Evolutionary conservation across 768 basidiomycete genomes (phyloP), one percentile per base, ranked within the genome.

Genomic region (Lentinula aciculospora): DNA sequence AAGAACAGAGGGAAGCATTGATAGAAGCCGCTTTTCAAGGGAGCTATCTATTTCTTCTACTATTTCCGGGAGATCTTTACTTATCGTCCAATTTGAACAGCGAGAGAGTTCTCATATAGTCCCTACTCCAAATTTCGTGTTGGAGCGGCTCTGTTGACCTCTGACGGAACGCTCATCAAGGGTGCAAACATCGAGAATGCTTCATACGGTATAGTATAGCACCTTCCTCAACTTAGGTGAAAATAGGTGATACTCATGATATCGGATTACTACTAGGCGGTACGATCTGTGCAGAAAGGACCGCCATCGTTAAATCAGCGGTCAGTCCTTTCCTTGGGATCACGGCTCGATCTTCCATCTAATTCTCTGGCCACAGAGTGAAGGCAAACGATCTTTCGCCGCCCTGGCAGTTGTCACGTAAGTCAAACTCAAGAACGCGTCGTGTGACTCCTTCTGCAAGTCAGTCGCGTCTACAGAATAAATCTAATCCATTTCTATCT

Each of bases 151-250:
- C 71, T 98, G 10, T 71, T 98, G 17, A 74, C 85, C 2, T 67
- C 79, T 0, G 82, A 88, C 40, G 92, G 91, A 0, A 69, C 74
- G 8, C 81, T 96, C 21, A 82, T 96, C 59, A 86, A 82, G 60
- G 94, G 96, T 4, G 87, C 89, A 29, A 98, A 97, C 68, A 81
- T 98, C 60, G 97, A 99, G 74, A 98, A 97, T 65, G 94, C 93
- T 0, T 88, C 89, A 0, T 92, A 92, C 65, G 94, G 95, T 94
- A 58, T 31, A 19, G n/a, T 28, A 28, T 37, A 12, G n/a, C n/a
- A n/a, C n/a, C n/a, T n/a, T 49, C 45, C 28, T 21, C 42, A 9
- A 39, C 12, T 48, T 44, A 53, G n/a, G 3, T 36, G 50, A 53
- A 13, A 0, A 13, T 8, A 3, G 29, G 8, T 37, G 50, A 29